These are phyloP conservation scores for Hyaloscypha bicolor DNA, from an alignment of 495 filamentous ascomycete species.

Conservation along the genomic window DNA sequence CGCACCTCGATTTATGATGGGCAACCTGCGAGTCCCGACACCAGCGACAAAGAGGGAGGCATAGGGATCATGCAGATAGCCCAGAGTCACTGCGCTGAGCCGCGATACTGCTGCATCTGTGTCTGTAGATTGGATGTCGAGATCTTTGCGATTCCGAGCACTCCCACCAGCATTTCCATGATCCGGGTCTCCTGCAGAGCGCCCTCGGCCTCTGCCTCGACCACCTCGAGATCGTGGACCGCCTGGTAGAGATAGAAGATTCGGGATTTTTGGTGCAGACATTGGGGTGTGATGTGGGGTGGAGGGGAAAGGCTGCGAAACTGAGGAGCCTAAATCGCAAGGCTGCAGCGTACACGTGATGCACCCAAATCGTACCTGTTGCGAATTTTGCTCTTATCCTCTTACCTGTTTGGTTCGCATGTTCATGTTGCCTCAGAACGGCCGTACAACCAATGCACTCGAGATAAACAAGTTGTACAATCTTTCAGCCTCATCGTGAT, in stretches of 20 bases:
- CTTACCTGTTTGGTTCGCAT: neutral
- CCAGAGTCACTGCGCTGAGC: constrained; percentile 83
- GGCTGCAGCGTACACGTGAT: constrained; percentile 1
- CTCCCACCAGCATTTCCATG: neutral
- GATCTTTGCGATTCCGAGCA: constrained; percentile 31
- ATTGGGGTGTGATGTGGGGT: constrained; percentile 42
- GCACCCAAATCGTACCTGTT: neutral
- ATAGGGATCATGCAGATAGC: constrained; percentile 84
- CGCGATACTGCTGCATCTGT: constrained; percentile 87
- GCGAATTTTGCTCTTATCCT: neutral
- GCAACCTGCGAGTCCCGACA: constrained; percentile 58
- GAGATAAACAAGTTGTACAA: neutral
- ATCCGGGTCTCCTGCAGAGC: neutral
- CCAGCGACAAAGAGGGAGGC: constrained; percentile 63
- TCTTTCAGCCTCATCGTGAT: constrained; percentile 7
- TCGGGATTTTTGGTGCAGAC: constrained; percentile 75
- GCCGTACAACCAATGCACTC: neutral
- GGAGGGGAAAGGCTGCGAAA: neutral
- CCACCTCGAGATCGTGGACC: constrained; percentile 37
- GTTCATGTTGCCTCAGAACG: neutral
- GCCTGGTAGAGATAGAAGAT: constrained; percentile 67
- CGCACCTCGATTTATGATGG: constrained; percentile 91
- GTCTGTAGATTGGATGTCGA: constrained; percentile 80
- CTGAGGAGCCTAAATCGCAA: neutral
- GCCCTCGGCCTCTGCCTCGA: constrained; percentile 34